Evolutionary conservation across 176 grass and related monocot genomes (phyloP), one percentile per base, ranked within the genome.

Genomic region (Cocos nucifera): DNA sequence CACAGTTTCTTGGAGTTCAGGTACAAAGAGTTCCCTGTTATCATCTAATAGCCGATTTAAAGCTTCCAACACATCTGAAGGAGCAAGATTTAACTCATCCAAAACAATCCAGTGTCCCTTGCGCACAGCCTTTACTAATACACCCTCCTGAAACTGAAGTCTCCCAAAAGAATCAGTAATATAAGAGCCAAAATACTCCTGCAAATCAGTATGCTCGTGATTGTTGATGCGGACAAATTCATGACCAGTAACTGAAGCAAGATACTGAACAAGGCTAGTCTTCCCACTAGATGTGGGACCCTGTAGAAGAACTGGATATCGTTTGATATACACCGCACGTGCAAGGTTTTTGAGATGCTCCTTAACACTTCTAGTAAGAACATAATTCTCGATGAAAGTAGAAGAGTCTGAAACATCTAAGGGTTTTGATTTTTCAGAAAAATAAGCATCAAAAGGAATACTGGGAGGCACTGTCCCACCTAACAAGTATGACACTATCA

Each of bases 151-250:
- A 69, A 96, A 96, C 58, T 73, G 79, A 71, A 96, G 86, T 71
- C 57, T 87, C 59, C 91, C 91, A 30, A 80, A 65, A 61, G 77
- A 82, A 65, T 96, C 80, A 7, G 86, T 59, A 19, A 96, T 76
- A 61, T 96, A 96, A 26, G 75, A 76, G 70, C 91, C 91, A 73
- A 96, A 85, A 75, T 96, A 96, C 60, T 96, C 91, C 82, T 96
- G 91, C 18, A 96, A 73, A 85, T 96, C 91, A 51, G 91, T 96
- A 71, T 96, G 91, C 75, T 96, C 91, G 24, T 96, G 91, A 66
- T 96, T 96, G 80, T 96, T 96, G 76, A 96, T 96, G 29, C 91
- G 86, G 26, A 96, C 78, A 77, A 96, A 96, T 63, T 96, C 80
- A 84, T 85, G 74, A 62, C 86, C 80, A 25, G 91, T 84, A 79